These are phyloP conservation scores for Wickerhamiella azymoides DNA, from an alignment of 805 yeast genomes.

Conservation along the genomic window DNA sequence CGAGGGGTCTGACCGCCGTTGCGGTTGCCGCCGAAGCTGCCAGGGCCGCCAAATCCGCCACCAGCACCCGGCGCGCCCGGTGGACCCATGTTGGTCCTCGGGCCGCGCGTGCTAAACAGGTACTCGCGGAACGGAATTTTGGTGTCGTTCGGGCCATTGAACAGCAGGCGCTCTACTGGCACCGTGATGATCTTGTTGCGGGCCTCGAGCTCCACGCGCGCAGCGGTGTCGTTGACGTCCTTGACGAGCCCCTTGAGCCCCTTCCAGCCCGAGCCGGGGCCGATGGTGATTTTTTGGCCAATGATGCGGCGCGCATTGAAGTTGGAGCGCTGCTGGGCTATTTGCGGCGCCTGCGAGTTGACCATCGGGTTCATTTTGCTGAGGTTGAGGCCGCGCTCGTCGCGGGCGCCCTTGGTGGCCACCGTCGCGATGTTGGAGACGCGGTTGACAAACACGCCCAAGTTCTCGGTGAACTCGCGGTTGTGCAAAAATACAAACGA, in stretches of 20 bases:
- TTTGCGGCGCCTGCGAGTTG: conserved; percentile 42
- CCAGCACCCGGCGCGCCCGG: conserved; percentile 7
- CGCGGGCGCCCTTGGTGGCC: conserved; percentile 65
- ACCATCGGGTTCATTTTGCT: conserved; percentile 77
- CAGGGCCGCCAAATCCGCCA: not conserved
- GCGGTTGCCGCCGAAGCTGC: not conserved
- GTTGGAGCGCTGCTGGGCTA: conserved; percentile 29
- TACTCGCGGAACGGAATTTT: conserved; percentile 69
- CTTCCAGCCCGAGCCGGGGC: conserved; percentile 81
- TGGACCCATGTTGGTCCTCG: conserved; percentile 21
- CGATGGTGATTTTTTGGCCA: conserved; percentile 72
- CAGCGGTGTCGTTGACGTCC: conserved; percentile 83
- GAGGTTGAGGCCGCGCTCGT: conserved; percentile 51
- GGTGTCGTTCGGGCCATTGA: conserved; percentile 39
- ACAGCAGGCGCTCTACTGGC: conserved; percentile 63
- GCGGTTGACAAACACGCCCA: conserved; percentile 79
- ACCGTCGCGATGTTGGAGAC: conserved; percentile 67
- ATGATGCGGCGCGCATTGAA: conserved; percentile 32
- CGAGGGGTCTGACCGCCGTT: conserved; percentile 12
- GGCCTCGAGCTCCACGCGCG: conserved; percentile 87
- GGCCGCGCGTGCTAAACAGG: conserved; percentile 23
- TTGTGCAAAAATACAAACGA: conserved; percentile 67
- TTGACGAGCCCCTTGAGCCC: conserved; percentile 88
- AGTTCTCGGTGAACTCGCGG: conserved; percentile 64
- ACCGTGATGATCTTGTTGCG: conserved; percentile 80